Base-by-base conservation (phyloP, 2,329 filamentous ascomycete species). In the Apiospora arundinis region DNA sequence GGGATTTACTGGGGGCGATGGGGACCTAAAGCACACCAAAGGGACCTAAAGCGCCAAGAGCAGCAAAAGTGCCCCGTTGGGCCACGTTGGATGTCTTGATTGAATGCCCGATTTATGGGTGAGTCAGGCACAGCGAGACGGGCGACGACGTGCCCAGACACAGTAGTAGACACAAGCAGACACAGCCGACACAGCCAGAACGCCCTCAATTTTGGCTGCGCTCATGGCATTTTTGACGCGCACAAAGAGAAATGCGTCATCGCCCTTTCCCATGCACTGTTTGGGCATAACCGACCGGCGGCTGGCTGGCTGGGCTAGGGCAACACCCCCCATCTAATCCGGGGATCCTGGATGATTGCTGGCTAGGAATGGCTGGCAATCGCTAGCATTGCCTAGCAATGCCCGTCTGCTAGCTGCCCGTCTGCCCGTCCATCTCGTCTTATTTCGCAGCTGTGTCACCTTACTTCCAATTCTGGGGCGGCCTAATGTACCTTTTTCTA, bases 51-150 rank as follows among this genome's bases (percentile, higher is more conserved):
- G 40, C 40, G 9, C 8, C 40, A 9, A 9, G 12, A 42, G 40
- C 40, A 42, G 12, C 42, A 45, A 45, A 18, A 45, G 4, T 3
- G 16, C 42, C 9, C 42, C 56, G 56, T 63, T 63, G 56, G 56
- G 56, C 56, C 56, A 63, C 56, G 56, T 63, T 63, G 56, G 56
- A 40, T 63, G 56, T 63, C 56, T 63, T 63, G 56, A 63, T 63
- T 63, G 56, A 63, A 32, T 32, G 56, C 56, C 56, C 56, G 56
- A 63, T 40, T n/a, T 12, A 45, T 45, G 37, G 18, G 56, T 63
- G 56, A 63, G 56, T 63, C 56, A 63, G 56, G 56, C 56, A 40
- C 56, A 63, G 32, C 56, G 56, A 63, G 52, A 37, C 42, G 42
- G 42, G 42, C 42, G 12, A 45, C 32, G 56, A 63, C 56, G 56